A percentile compares a stretch with the other conserved stretches of the same genome.
Evolutionary conservation across 2,329 filamentous ascomycete species (phyloP).

Genomic region (Aspergillus pseudoglaucus): DNA sequence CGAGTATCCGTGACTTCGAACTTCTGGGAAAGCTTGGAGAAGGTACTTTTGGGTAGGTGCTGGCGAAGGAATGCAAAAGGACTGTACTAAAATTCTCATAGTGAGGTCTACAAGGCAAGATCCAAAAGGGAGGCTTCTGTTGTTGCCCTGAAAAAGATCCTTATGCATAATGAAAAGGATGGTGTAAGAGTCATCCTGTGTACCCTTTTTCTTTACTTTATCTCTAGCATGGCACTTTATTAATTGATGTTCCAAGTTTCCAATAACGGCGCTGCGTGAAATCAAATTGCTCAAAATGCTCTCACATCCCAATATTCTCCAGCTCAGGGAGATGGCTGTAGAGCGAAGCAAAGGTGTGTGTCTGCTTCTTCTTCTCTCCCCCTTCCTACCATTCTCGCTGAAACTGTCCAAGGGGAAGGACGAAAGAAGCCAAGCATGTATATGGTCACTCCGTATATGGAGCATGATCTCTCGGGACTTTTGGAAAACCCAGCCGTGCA

Average conservation of each 20-base stretch:
- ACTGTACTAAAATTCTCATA: slow-evolving; percentile 26
- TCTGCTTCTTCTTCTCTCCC: too few relatives aligned
- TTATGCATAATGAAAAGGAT: slow-evolving; percentile 99
- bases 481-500: slow-evolving; percentile 88
- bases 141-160: slow-evolving; percentile 93
- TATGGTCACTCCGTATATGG: slow-evolving; percentile 99
- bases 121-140: slow-evolving; percentile 67
- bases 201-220: background rate
- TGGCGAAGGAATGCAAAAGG: background rate
- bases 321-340: slow-evolving; percentile 91
- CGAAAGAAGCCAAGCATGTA: slow-evolving; percentile 78
- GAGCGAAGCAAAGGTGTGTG: slow-evolving; percentile 60
- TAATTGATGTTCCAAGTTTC: slow-evolving; percentile 54
- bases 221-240: background rate
- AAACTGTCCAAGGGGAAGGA: slow-evolving; percentile 56
- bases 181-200: slow-evolving; percentile 52
- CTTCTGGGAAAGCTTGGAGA: slow-evolving; percentile 64
- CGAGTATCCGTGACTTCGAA: slow-evolving; percentile 42
- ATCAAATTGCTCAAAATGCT: slow-evolving; percentile 95
- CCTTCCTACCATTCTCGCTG: slow-evolving; percentile 4
- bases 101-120: slow-evolving; percentile 84
- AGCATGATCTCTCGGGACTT: slow-evolving; percentile 94
- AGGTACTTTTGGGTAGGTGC: slow-evolving; percentile 78
- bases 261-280: slow-evolving; percentile 94
- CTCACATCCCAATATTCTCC: slow-evolving; percentile 82